Conservation (phyloP, 495 filamentous ascomycete species). For the Trichocladium antarcticum region DNA sequence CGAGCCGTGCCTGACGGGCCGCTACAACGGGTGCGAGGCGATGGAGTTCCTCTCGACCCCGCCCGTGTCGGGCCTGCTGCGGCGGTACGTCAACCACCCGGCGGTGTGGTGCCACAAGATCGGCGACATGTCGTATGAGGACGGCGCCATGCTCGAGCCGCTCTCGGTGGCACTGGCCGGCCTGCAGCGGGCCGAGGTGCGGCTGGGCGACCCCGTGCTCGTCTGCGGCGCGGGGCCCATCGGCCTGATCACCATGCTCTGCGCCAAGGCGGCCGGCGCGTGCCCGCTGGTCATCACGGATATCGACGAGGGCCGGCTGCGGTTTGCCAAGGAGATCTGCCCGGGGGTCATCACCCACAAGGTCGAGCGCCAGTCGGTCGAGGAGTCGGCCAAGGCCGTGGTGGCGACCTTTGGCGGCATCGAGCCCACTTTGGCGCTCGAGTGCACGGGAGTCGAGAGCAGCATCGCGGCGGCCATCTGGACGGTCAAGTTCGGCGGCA, state of each 20-base stretch:
- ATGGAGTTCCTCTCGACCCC: slow-evolving; percentile 82
- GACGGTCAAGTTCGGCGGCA: slow-evolving; percentile 82
- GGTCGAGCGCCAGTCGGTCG: slow-evolving; percentile 56
- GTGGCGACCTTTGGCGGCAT: slow-evolving; percentile 55
- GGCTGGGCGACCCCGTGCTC: slow-evolving; percentile 70
- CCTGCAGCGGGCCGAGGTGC: slow-evolving; percentile 65
- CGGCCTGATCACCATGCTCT: slow-evolving; percentile 73
- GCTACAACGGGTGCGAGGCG: slow-evolving; percentile 84
- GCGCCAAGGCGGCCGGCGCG: slow-evolving; percentile 70
- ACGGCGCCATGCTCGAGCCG: slow-evolving; percentile 79
- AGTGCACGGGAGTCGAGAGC: slow-evolving; percentile 91
- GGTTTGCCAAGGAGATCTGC: slow-evolving; percentile 69
- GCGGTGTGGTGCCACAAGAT: slow-evolving; percentile 92
- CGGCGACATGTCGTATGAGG: slow-evolving; percentile 74
- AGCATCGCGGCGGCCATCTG: slow-evolving; percentile 75
- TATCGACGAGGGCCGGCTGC: slow-evolving; percentile 73
- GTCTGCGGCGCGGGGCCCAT: slow-evolving; percentile 89
- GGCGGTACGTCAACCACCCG: slow-evolving; percentile 87
- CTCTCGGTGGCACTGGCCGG: slow-evolving; percentile 76
- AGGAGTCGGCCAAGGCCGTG: slow-evolving; percentile 57
- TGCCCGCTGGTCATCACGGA: slow-evolving; percentile 84
- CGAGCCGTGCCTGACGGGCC: slow-evolving; percentile 78
- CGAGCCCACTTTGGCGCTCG: slow-evolving; percentile 65
- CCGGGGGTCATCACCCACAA: slow-evolving; percentile 65
- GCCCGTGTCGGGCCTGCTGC: slow-evolving; percentile 75